A percentile compares a stretch with the other conserved stretches of the same genome.
phyloP scores from a whole-genome alignment of 352 stramenopile species.

The Sclerospora graminicola region DNA sequence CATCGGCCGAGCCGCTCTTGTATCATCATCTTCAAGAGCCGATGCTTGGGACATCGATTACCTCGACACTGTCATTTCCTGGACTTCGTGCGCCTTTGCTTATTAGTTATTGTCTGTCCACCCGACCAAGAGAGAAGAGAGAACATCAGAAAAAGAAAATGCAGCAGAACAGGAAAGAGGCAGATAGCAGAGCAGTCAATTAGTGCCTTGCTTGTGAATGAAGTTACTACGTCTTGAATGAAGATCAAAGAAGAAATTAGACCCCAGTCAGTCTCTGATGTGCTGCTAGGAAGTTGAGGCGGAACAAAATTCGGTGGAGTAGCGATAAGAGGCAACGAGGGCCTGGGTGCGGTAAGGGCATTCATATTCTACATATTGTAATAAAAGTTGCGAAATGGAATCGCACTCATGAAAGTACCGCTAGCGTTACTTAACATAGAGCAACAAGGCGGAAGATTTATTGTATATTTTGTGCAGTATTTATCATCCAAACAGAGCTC shows the following conservation, averaged over 20 bases:
- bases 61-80: constrained; percentile 4
- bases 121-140: constrained; percentile 10
- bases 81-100: constrained; percentile 15
- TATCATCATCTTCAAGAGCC: constrained; percentile 32
- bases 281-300: constrained; percentile 2
- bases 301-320: neutral
- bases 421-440: no score
- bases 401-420: neutral
- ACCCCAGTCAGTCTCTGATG: neutral
- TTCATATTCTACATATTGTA: constrained; percentile 31
- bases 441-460: no score
- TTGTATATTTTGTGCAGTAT: no score
- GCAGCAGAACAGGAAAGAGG: constrained; percentile 20
- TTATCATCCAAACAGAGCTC: neutral
- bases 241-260: constrained; percentile 18
- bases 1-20: constrained; percentile 26
- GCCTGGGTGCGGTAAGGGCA: constrained; percentile 10
- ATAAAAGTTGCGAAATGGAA: constrained; percentile 22
- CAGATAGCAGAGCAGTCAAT: constrained; percentile 13
- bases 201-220: constrained; percentile 14
- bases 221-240: constrained; percentile 22
- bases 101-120: constrained; percentile 22
- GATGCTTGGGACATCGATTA: constrained; percentile 22
- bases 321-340: constrained; percentile 1
- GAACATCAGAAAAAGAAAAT: constrained; percentile 9